Conservation (phyloP, 208 protist genomes). For the Crithidia sp. region DNA sequence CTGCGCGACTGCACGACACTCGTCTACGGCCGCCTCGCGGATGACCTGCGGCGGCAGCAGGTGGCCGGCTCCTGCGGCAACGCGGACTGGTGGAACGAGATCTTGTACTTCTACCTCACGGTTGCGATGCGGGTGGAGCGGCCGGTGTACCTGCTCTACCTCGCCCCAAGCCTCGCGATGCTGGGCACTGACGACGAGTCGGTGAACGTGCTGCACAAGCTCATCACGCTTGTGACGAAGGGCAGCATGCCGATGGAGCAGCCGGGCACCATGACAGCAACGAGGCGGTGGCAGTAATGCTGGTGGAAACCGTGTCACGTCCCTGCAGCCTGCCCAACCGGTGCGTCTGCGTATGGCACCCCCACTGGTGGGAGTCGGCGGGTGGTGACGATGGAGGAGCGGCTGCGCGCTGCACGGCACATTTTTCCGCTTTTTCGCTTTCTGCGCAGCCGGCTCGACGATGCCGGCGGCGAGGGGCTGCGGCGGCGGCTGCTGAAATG, state of each 20-base stretch:
- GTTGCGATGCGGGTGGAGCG: slow-evolving; percentile 49
- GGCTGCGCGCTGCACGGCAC: slow-evolving; percentile 59
- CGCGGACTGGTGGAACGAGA: slow-evolving; percentile 78
- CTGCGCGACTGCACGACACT: slow-evolving; percentile 59
- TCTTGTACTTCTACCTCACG: slow-evolving; percentile 62
- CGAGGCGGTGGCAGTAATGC: not conserved
- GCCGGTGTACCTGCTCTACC: slow-evolving; percentile 65
- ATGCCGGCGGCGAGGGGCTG: slow-evolving; percentile 52
- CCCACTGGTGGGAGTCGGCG: slow-evolving; percentile 38
- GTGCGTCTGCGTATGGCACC: slow-evolving; percentile 76
- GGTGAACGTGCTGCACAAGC: slow-evolving; percentile 72
- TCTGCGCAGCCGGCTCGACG: slow-evolving; percentile 45
- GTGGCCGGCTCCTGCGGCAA: slow-evolving; percentile 67
- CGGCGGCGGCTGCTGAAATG: slow-evolving; percentile 76
- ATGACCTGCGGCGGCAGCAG: slow-evolving; percentile 66
- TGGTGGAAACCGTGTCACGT: not conserved
- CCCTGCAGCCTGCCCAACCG: slow-evolving; percentile 23
- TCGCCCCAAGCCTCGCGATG: slow-evolving; percentile 72
- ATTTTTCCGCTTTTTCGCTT: slow-evolving; percentile 74
- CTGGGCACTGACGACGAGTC: slow-evolving; percentile 64
- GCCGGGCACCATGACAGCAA: slow-evolving; percentile 3
- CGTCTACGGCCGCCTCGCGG: slow-evolving; percentile 60
- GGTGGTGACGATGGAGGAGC: slow-evolving; percentile 58
- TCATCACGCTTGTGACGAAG: slow-evolving; percentile 72
- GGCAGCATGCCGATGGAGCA: slow-evolving; percentile 65